A percentile compares a stretch with the other conserved stretches of the same genome.
Conservation (phyloP, 441 rosid species). For the Viola pubescens region DNA sequence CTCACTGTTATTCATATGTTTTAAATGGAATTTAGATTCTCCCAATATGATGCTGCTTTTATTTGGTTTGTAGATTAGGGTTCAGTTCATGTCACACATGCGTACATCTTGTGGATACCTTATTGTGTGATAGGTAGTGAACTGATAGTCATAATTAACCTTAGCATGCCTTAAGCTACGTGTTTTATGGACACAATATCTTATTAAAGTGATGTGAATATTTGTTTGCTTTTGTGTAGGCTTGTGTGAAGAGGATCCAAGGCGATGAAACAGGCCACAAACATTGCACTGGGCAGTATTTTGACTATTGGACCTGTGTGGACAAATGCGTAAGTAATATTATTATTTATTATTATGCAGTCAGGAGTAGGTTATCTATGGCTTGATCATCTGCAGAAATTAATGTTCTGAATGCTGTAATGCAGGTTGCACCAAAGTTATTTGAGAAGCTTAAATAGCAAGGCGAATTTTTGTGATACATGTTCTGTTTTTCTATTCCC, state of each 20-base stretch:
- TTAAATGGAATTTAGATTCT: too few relatives aligned
- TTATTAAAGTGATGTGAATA: neutral
- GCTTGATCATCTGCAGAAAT: neutral
- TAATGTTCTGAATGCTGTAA: conserved; percentile 1
- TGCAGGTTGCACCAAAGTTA: conserved; percentile 51
- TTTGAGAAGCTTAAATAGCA: conserved; percentile 38
- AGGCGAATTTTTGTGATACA: conserved; percentile 2
- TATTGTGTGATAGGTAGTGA: too few relatives aligned
- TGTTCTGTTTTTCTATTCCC: neutral
- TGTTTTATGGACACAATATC: neutral
- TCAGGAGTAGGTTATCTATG: too few relatives aligned
- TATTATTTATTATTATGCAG: too few relatives aligned
- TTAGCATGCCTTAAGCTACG: too few relatives aligned
- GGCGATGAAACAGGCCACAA: conserved; percentile 37
- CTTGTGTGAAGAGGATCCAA: conserved; percentile 51
- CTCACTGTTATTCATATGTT: too few relatives aligned
- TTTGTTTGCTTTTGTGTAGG: conserved; percentile 22
- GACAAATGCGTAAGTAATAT: conserved; percentile 48
- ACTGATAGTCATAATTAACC: too few relatives aligned
- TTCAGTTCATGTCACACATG: too few relatives aligned
- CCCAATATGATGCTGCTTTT: too few relatives aligned
- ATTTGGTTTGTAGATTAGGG: too few relatives aligned
- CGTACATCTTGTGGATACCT: too few relatives aligned
- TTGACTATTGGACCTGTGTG: conserved; percentile 46
- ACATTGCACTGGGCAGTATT: conserved; percentile 64